phyloP scores from a whole-genome alignment of 352 stramenopile species.

The Globisporangium spiculum region DNA sequence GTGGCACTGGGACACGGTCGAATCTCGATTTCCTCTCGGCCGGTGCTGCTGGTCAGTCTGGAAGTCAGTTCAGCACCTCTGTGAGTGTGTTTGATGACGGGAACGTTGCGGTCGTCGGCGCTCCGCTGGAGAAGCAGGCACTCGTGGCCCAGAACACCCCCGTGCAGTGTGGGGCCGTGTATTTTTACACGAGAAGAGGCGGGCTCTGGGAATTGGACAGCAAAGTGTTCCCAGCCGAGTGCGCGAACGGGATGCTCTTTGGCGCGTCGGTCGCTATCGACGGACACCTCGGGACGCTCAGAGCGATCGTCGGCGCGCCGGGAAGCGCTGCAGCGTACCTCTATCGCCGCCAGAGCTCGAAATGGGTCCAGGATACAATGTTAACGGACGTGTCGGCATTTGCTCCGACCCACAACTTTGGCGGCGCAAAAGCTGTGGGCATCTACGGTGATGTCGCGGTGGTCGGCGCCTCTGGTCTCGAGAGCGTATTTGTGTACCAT shows the following conservation, averaged over 20 bases:
- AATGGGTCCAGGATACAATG: conserved; percentile 47
- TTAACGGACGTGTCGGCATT: conserved; percentile 38
- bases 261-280: conserved; percentile 71
- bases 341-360: conserved; percentile 28
- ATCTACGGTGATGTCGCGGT: conserved; percentile 88
- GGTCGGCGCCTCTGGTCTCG: conserved; percentile 78
- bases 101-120: conserved; percentile 68
- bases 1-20: conserved; percentile 69
- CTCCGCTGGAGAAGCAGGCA: conserved; percentile 43
- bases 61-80: conserved; percentile 45
- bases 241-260: conserved; percentile 47
- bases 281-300: conserved; percentile 49
- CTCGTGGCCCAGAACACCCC: conserved; percentile 5
- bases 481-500: conserved; percentile 75
- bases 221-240: conserved; percentile 49
- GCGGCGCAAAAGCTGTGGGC: conserved; percentile 58
- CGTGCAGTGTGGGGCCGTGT: conserved; percentile 56
- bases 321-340: conserved; percentile 53
- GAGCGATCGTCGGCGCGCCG: conserved; percentile 69
- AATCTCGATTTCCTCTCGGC: conserved; percentile 63
- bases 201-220: conserved; percentile 69
- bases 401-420: conserved; percentile 64
- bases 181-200: conserved; percentile 61
- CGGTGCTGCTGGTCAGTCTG: conserved; percentile 24
- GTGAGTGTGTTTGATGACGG: conserved; percentile 63